A percentile compares a stretch with the other conserved stretches of the same genome.
Conservation (phyloP, 1,284 basidiomycete species). For the Apiotrichum brassicae region DNA sequence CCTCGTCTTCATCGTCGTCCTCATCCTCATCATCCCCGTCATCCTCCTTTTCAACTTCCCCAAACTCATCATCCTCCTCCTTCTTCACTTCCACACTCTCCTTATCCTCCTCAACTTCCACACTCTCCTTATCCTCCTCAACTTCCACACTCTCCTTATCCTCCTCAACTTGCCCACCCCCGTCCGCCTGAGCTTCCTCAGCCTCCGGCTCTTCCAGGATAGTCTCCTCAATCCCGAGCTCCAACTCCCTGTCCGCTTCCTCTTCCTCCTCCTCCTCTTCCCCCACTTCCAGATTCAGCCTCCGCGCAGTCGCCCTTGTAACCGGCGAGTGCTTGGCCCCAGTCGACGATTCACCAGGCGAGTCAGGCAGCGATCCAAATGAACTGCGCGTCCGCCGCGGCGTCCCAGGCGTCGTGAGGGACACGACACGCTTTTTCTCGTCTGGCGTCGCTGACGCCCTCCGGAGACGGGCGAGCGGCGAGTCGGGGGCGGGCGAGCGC, state of each 20-base stretch:
- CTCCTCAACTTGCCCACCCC: too few species aligned
- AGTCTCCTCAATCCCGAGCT: neutral
- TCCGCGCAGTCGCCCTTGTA: neutral
- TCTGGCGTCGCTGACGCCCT: too few species aligned
- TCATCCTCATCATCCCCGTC: neutral
- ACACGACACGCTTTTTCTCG: too few species aligned
- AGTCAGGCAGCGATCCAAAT: too few species aligned
- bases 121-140: neutral
- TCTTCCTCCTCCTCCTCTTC: neutral
- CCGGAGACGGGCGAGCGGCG: too few species aligned
- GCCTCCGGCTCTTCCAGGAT: too few species aligned
- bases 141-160: neutral
- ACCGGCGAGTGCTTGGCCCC: too few species aligned
- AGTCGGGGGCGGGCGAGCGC: neutral
- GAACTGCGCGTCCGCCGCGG: neutral
- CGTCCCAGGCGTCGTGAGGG: too few species aligned
- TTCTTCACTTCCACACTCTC: too few species aligned
- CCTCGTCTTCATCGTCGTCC: neutral
- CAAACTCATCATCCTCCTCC: too few species aligned
- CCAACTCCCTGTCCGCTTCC: neutral
- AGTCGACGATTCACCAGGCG: neutral
- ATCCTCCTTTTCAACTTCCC: neutral
- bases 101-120: neutral
- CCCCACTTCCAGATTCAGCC: neutral
- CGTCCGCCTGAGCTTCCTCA: too few species aligned